A percentile compares a stretch with the other conserved stretches of the same genome.
Evolutionary conservation across 192 early-diverging fungal genomes (phyloP).

Genomic region (Coemansia sp.): DNA sequence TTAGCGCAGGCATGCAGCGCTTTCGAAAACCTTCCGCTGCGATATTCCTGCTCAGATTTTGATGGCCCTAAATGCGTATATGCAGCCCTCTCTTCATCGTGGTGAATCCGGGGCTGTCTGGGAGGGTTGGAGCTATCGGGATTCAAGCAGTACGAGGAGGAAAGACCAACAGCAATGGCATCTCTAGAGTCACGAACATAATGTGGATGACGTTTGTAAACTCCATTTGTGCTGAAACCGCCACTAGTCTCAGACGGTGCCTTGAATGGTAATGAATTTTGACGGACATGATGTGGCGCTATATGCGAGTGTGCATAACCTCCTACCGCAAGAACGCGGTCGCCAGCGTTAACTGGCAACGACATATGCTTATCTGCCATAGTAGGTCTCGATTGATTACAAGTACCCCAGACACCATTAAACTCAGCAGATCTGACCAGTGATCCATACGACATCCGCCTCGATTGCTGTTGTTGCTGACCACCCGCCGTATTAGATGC

Average conservation of each 20-base stretch:
- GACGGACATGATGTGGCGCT: not conserved
- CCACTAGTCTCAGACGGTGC: not conserved
- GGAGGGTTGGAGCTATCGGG: not conserved
- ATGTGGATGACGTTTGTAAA: not conserved
- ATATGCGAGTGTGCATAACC: not conserved
- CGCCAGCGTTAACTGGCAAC: not conserved
- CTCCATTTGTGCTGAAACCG: not conserved
- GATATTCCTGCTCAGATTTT: not conserved
- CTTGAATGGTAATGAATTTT: not conserved
- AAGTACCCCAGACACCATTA: not conserved
- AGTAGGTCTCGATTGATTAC: not conserved
- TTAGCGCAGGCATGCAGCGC: not conserved
- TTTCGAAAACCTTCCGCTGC: not conserved
- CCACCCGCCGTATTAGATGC: not conserved
- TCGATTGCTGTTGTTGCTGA: not conserved
- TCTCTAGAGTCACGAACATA: not conserved
- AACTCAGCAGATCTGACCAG: not conserved
- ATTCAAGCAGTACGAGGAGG: not conserved
- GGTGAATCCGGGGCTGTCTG: not conserved
- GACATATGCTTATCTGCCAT: constrained; percentile 12
- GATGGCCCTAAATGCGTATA: not conserved
- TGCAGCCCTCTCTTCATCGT: not conserved
- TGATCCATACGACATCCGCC: not conserved
- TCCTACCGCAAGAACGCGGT: not conserved
- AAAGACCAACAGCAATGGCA: not conserved